Base-by-base conservation (phyloP, 331 rosid genomes). In the Ulmus americana region DNA sequence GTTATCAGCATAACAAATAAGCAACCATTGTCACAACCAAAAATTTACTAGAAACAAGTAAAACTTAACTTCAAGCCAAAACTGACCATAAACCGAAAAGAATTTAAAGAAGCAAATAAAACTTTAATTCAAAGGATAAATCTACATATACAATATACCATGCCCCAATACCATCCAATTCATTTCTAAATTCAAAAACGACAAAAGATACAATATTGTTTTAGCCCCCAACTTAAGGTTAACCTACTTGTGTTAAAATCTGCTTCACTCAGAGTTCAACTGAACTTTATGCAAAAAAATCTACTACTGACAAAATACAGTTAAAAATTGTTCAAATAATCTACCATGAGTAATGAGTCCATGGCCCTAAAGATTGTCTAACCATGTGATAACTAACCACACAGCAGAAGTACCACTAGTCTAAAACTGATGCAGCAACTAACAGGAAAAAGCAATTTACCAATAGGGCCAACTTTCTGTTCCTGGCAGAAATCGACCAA, bases 401-500 rank as follows among this genome's bases (percentile, higher is more conserved):
- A 51, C 50, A 42, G 35, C 9, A 52, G 6, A 69, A 41, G 35
- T 28, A 28, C 35, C 35, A 28, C 35, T 28, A 28, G 4, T 28
- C 35, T 28, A 8, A 54, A 40, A 44, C 22, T 15, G 39, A 12
- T 43, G 45, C 6, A 6, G 59, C 38, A 63, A 71, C 13, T 28
- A 22, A 39, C 59, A 67, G 66, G 58, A 6, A 60, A 51, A 62
- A 16, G 6, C 45, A 47, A 64, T 57, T 76, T 87, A 94, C 99
- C 99, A 41, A 85, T 81, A 55, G 97, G 80, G 64, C 99, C 99
- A 47, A 77, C 70, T 67, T 76, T 73, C 53, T 79, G 84, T 70
- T 90, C 97, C 46, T 63, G 65, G 76, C 95, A 84, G 84, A 85
- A 87, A 76, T 90, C 96, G 18, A 90, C 77, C 69, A 94, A 80